These are phyloP conservation scores for Aspergillus costaricaensis DNA, from an alignment of 2,329 filamentous ascomycete species.

Conservation along the genomic window DNA sequence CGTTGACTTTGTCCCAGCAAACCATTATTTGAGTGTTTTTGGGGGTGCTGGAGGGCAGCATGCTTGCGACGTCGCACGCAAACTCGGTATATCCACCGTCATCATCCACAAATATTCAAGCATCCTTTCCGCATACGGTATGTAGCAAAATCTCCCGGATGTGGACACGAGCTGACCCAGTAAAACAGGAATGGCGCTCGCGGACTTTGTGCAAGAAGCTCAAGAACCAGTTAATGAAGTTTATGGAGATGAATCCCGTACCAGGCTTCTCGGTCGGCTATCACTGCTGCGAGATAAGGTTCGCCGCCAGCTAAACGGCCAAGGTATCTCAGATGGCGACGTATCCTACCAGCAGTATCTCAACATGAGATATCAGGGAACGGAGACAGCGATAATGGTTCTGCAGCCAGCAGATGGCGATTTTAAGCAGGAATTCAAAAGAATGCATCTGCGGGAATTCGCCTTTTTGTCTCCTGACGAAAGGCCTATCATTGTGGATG, in stretches of 20 bases:
- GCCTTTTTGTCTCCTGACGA: constrained; percentile 35
- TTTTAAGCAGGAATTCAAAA: constrained; percentile 41
- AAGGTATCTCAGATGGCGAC: constrained; percentile 40
- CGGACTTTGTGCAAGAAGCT: constrained; percentile 43
- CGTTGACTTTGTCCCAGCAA: too few species aligned
- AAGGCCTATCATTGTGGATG: constrained; percentile 44
- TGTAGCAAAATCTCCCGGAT: background rate
- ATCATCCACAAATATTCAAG: constrained; percentile 49
- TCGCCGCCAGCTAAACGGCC: constrained; percentile 30
- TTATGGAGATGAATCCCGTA: constrained; percentile 19
- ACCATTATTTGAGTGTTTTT: constrained; percentile 33
- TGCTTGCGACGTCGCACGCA: constrained; percentile 45
- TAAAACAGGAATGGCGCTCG: constrained; percentile 42
- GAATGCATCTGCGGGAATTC: constrained; percentile 45
- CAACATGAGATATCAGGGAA: constrained; percentile 49
- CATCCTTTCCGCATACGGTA: constrained; percentile 45
- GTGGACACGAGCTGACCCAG: background rate
- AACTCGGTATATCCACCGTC: constrained; percentile 44
- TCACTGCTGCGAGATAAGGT: constrained; percentile 33
- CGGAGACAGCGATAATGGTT: constrained; percentile 48
- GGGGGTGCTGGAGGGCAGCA: constrained; percentile 43
- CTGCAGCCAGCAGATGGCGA: constrained; percentile 37
- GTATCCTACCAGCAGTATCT: constrained; percentile 42
- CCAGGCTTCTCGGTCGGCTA: constrained; percentile 30
- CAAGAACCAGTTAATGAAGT: constrained; percentile 36